phyloP scores from a whole-genome alignment of 148 eudicot species.

The Cornus suecica region DNA sequence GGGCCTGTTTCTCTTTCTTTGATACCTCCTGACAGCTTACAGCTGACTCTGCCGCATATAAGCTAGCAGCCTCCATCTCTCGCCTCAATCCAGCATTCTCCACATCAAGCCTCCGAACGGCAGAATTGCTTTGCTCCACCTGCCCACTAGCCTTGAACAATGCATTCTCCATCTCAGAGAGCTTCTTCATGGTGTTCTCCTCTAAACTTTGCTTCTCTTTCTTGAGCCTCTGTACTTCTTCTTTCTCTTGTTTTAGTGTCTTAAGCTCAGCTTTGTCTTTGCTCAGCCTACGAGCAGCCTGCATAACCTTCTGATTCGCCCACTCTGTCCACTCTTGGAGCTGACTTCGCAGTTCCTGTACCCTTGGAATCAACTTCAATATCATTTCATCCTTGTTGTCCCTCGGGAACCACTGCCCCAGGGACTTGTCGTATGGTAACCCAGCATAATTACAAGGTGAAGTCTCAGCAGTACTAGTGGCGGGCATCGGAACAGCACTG shows the following conservation, averaged over 20 bases:
- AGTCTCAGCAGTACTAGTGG: constrained; percentile 19
- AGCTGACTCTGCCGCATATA: constrained; percentile 68
- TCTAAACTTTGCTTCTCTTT: constrained; percentile 74
- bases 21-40: constrained; percentile 71
- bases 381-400: constrained; percentile 69
- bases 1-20: constrained; percentile 69
- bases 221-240: constrained; percentile 78
- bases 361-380: constrained; percentile 47
- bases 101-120: constrained; percentile 70
- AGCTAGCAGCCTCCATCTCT: constrained; percentile 81
- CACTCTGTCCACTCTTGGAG: constrained; percentile 80
- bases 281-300: constrained; percentile 69
- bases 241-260: constrained; percentile 74
- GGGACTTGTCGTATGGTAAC: constrained; percentile 41
- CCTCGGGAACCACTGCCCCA: constrained; percentile 48
- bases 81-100: constrained; percentile 57
- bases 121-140: constrained; percentile 69
- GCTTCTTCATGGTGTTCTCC: constrained; percentile 81
- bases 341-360: constrained; percentile 49
- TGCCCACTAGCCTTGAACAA: constrained; percentile 74
- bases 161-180: constrained; percentile 90
- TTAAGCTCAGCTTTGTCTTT: constrained; percentile 80
- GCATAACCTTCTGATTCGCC: constrained; percentile 87
- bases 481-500: constrained; percentile 20
- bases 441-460: constrained; percentile 33